These are phyloP conservation scores for Nemania abortiva DNA, from an alignment of 2,329 filamentous ascomycete genomes.

Conservation along the genomic window DNA sequence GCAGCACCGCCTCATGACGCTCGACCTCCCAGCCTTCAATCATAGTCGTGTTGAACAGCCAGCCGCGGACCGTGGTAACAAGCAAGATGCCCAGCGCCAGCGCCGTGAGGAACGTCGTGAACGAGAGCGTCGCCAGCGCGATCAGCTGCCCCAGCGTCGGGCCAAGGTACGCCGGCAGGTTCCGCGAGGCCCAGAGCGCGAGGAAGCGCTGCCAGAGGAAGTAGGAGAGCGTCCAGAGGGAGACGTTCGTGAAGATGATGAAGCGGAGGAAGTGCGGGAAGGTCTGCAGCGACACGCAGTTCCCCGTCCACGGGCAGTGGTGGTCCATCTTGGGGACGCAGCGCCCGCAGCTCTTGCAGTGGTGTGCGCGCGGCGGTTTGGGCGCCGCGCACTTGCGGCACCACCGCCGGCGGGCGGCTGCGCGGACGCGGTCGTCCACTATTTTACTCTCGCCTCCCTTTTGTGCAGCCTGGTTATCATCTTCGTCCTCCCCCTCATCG, in stretches of 20 bases:
- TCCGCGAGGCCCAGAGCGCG: constrained; percentile 72
- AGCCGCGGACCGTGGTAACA: constrained; percentile 69
- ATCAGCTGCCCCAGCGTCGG: constrained; percentile 70
- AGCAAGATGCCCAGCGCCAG: constrained; percentile 75
- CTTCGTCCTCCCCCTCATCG: constrained; percentile 33
- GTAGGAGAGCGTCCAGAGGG: constrained; percentile 71
- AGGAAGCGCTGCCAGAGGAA: constrained; percentile 71
- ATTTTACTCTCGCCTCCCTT: not conserved
- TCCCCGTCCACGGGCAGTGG: constrained; percentile 87
- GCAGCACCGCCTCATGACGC: constrained; percentile 69
- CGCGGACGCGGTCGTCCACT: not conserved
- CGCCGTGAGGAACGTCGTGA: constrained; percentile 69
- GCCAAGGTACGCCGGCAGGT: constrained; percentile 80
- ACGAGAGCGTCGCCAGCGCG: constrained; percentile 69
- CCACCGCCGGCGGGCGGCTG: constrained; percentile 62
- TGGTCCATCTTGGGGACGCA: constrained; percentile 88
- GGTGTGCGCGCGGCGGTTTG: constrained; percentile 83
- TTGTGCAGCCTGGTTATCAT: constrained; percentile 8
- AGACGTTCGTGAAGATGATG: constrained; percentile 74
- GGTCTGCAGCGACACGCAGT: constrained; percentile 85
- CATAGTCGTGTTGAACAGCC: constrained; percentile 78
- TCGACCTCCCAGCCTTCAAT: constrained; percentile 84
- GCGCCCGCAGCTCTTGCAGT: constrained; percentile 80
- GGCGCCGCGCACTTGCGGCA: constrained; percentile 80
- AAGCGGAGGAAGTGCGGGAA: constrained; percentile 88